These are phyloP conservation scores for Penicillium odoratum DNA, from an alignment of 495 filamentous ascomycete species.

Conservation along the genomic window DNA sequence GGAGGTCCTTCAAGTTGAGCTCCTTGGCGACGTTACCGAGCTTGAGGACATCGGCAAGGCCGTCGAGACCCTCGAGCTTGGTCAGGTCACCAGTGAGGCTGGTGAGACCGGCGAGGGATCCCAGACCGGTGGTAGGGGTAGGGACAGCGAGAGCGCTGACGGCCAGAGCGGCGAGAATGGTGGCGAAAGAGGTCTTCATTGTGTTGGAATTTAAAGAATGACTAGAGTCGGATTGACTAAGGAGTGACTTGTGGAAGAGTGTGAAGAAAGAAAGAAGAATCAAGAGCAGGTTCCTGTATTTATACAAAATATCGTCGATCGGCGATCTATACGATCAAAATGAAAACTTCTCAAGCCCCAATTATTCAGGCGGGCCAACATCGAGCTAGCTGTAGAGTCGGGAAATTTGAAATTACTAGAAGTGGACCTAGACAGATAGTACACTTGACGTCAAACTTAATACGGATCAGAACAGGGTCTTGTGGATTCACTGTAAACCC, in stretches of 20 bases:
- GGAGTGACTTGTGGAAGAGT: slow-evolving; percentile 22
- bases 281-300: slow-evolving; percentile 20
- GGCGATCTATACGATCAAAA: not conserved
- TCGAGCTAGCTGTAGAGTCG: not conserved
- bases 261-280: slow-evolving; percentile 20
- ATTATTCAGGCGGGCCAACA: slow-evolving; percentile 21
- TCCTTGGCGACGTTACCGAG: slow-evolving; percentile 25
- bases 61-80: slow-evolving; percentile 16
- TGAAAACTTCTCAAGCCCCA: slow-evolving; percentile 1
- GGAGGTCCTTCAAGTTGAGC: slow-evolving; percentile 22
- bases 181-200: slow-evolving; percentile 41
- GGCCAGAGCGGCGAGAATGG: slow-evolving; percentile 36
- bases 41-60: slow-evolving; percentile 20
- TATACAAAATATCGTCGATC: slow-evolving; percentile 11
- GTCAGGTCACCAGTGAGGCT: slow-evolving; percentile 8
- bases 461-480: not conserved
- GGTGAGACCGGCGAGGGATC: slow-evolving; percentile 18
- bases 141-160: slow-evolving; percentile 36
- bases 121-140: slow-evolving; percentile 5
- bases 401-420: not conserved
- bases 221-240: slow-evolving; percentile 30
- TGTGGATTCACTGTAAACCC: not conserved
- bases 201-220: slow-evolving; percentile 33
- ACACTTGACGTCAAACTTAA: slow-evolving; percentile 11
- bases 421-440: slow-evolving; percentile 2